phyloP scores from a whole-genome alignment of 2,329 filamentous ascomycete species.

The Helotiales sp. region DNA sequence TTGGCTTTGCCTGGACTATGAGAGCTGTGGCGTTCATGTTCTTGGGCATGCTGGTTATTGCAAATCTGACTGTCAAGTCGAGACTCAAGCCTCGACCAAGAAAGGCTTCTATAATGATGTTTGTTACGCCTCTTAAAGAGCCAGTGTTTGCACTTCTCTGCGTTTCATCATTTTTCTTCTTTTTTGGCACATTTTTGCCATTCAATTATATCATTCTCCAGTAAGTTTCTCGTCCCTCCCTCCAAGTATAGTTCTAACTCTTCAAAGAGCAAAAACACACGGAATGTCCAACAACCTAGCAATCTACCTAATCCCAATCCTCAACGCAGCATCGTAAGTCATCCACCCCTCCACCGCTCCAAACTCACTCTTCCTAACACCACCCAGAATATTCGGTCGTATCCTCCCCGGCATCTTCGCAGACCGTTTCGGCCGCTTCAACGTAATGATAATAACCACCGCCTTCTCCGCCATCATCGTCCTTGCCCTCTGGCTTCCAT shows the following conservation, averaged over 20 bases:
- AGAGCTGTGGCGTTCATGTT: conserved; percentile 56
- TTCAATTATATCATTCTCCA: conserved; percentile 46
- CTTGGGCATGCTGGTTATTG: conserved; percentile 51
- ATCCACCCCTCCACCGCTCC: conserved; percentile 14
- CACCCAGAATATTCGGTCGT: conserved; percentile 51
- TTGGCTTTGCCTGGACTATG: conserved; percentile 60
- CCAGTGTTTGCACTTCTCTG: conserved; percentile 40
- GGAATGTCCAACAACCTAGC: conserved; percentile 50
- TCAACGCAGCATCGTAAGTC: conserved; percentile 48
- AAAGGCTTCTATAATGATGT: conserved; percentile 36
- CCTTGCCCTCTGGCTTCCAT: conserved; percentile 55
- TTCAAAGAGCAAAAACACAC: conserved; percentile 42
- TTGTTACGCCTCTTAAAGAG: conserved; percentile 40
- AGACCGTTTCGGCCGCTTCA: conserved; percentile 54
- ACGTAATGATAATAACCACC: conserved; percentile 51
- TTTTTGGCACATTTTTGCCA: conserved; percentile 54
- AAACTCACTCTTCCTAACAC: conserved; percentile 9
- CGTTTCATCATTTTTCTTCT: conserved; percentile 44
- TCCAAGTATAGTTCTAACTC: conserved; percentile 23
- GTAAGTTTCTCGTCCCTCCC: conserved; percentile 32
- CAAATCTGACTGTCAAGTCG: conserved; percentile 53
- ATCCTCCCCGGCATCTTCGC: conserved; percentile 54
- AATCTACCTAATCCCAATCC: conserved; percentile 52
- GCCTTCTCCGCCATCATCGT: conserved; percentile 46
- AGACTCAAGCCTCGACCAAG: conserved; percentile 44